phyloP scores from a whole-genome alignment of 2,329 filamentous ascomycete species.

The Passalora sequoiae region DNA sequence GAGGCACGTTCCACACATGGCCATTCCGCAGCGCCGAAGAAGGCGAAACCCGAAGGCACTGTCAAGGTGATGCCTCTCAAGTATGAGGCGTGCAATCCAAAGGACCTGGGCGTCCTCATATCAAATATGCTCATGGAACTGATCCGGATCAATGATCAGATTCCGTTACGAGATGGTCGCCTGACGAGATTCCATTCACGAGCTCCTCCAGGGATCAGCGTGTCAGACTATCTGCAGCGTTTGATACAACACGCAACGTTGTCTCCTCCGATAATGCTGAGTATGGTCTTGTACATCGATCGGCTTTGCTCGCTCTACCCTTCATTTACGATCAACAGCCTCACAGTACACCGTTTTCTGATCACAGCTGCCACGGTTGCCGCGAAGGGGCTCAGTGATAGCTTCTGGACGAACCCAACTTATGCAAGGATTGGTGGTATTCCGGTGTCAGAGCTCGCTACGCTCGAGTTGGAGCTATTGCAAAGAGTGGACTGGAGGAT shows the following conservation, averaged over 20 bases:
- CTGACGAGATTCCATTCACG: conserved; percentile 86
- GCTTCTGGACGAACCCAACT: conserved; percentile 97
- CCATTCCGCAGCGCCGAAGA: conserved; percentile 40
- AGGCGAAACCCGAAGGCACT: conserved; percentile 41
- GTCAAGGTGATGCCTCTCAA: conserved; percentile 60
- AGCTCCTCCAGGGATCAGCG: conserved; percentile 84
- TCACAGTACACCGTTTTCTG: conserved; percentile 94
- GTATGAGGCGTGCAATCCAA: conserved; percentile 77
- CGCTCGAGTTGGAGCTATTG: conserved; percentile 89
- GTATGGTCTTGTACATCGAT: conserved; percentile 99
- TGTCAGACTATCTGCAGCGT: conserved; percentile 86
- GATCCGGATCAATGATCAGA: conserved; percentile 84
- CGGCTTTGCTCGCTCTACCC: conserved; percentile 86
- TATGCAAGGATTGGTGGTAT: conserved; percentile 94
- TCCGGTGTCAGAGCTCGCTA: conserved; percentile 78
- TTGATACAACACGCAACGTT: conserved; percentile 91
- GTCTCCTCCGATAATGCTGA: conserved; percentile 86
- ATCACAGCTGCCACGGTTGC: conserved; percentile 95
- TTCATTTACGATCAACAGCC: conserved; percentile 90
- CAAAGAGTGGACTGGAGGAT: conserved; percentile 94
- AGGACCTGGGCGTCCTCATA: conserved; percentile 85
- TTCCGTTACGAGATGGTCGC: conserved; percentile 77
- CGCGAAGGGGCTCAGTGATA: conserved; percentile 90
- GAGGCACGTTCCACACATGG: conserved; percentile 30
- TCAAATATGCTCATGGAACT: conserved; percentile 94